These are phyloP conservation scores for Crithidia thermophila DNA, from an alignment of 208 protist species.

Conservation along the genomic window DNA sequence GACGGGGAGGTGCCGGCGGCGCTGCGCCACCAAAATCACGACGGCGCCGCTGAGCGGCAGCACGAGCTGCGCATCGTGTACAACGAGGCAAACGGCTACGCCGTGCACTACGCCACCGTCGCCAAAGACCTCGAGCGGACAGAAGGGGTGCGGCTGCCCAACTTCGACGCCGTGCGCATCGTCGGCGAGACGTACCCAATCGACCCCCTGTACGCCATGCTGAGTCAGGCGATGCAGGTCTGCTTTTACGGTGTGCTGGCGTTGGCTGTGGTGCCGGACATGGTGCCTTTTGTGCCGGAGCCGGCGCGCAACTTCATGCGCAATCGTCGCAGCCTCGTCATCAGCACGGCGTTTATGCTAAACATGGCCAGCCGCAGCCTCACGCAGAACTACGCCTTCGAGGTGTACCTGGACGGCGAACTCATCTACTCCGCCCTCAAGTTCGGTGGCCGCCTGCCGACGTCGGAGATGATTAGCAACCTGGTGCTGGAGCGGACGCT, in stretches of 20 bases:
- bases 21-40: neutral
- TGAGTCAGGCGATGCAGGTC: slow-evolving; percentile 18
- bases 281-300: slow-evolving; percentile 42
- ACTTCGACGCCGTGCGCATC: slow-evolving; percentile 16
- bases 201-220: slow-evolving; percentile 1
- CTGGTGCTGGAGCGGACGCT: slow-evolving; percentile 45
- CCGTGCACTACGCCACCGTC: slow-evolving; percentile 6
- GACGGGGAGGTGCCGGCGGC: slow-evolving; percentile 1
- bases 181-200: slow-evolving; percentile 19
- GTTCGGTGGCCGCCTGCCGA: slow-evolving; percentile 33
- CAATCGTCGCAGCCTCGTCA: slow-evolving; percentile 37
- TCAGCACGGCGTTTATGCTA: slow-evolving; percentile 45
- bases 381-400: slow-evolving; percentile 61
- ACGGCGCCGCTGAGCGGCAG: neutral
- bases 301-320: slow-evolving; percentile 16
- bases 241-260: slow-evolving; percentile 31
- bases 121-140: slow-evolving; percentile 23
- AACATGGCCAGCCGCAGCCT: slow-evolving; percentile 46
- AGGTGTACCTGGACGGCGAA: slow-evolving; percentile 61
- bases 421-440: slow-evolving; percentile 55
- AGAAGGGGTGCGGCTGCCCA: slow-evolving; percentile 16
- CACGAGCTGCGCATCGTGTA: slow-evolving; percentile 31
- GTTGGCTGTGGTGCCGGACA: slow-evolving; percentile 27
- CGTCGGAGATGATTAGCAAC: slow-evolving; percentile 34
- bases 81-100: slow-evolving; percentile 27